phyloP scores from a whole-genome alignment of 148 eudicot species.

The Arbutus unedo region DNA sequence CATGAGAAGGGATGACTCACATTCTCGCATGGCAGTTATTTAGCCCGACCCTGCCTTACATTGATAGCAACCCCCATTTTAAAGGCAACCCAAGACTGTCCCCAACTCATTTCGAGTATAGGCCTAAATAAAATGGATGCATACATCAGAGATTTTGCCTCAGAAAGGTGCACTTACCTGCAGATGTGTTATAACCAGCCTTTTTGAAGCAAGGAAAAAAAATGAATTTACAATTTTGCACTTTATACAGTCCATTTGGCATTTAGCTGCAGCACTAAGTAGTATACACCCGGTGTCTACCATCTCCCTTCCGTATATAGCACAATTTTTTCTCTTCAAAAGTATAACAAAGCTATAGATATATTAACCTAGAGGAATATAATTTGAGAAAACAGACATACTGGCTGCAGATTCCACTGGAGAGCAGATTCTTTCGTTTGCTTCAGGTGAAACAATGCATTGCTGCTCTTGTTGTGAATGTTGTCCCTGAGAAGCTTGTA shows the following conservation, averaged over 20 bases:
- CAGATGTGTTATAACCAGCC: too few relatives aligned
- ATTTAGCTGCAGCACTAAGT: not conserved
- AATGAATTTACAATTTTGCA: not conserved
- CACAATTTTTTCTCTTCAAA: not conserved
- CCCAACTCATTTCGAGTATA: not conserved
- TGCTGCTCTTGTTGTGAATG: slow-evolving; percentile 28
- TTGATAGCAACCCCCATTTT: not conserved
- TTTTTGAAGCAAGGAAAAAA: not conserved
- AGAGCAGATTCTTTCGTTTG: slow-evolving; percentile 24
- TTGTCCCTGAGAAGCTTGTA: slow-evolving; percentile 30
- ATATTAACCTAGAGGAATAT: not conserved
- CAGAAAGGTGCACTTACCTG: too few relatives aligned
- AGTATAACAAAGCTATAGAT: not conserved
- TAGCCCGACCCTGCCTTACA: not conserved
- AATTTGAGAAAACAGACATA: slow-evolving; percentile 23
- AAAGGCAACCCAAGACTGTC: not conserved
- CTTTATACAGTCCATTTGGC: not conserved
- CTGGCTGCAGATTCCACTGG: slow-evolving; percentile 30
- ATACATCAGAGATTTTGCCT: too few relatives aligned
- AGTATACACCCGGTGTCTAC: not conserved
- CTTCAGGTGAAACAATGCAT: slow-evolving; percentile 31
- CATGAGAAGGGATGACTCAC: not conserved
- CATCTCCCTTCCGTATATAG: not conserved
- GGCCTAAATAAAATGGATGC: not conserved
- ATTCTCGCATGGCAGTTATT: not conserved